phyloP scores from a whole-genome alignment of 2,329 filamentous ascomycete species.

The Dryadomyces quercivorus region DNA sequence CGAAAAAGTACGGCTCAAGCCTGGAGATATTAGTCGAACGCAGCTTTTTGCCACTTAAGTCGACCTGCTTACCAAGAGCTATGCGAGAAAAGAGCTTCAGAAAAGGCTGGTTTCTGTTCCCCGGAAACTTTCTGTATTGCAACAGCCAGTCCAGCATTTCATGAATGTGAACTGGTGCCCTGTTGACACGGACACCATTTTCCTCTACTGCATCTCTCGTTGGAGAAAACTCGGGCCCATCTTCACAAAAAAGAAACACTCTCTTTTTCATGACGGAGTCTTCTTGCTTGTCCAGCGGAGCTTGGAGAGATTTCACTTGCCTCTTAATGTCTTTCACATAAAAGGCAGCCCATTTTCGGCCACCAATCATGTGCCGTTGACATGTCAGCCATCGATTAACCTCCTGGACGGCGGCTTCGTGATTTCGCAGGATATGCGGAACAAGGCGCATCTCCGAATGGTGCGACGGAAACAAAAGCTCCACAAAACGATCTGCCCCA shows the following conservation, averaged over 20 bases:
- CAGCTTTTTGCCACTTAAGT: not conserved
- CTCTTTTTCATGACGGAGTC: slow-evolving; percentile 18
- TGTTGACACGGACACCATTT: slow-evolving; percentile 4
- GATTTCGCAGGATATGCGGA: slow-evolving; percentile 18
- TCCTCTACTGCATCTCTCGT: slow-evolving; percentile 9
- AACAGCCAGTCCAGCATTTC: slow-evolving; percentile 42
- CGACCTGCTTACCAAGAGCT: slow-evolving; percentile 30
- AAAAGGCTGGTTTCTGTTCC: slow-evolving; percentile 32
- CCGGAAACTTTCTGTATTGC: slow-evolving; percentile 19
- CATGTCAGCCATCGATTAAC: slow-evolving; percentile 29
- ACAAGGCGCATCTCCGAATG: slow-evolving; percentile 15
- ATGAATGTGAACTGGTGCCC: slow-evolving; percentile 12
- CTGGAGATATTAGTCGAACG: slow-evolving; percentile 18
- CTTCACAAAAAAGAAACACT: slow-evolving; percentile 42
- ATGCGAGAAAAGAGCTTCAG: slow-evolving; percentile 49
- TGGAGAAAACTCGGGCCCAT: slow-evolving; percentile 26
- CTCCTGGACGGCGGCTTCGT: slow-evolving; percentile 18
- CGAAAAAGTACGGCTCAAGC: slow-evolving; percentile 37
- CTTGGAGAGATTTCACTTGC: slow-evolving; percentile 1
- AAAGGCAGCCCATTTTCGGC: slow-evolving; percentile 18
- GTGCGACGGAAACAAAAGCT: slow-evolving; percentile 37
- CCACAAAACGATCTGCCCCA: slow-evolving; percentile 45
- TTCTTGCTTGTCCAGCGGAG: not conserved
- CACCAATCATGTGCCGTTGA: slow-evolving; percentile 28
- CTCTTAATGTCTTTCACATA: slow-evolving; percentile 9